Evolutionary conservation across 108 stramenopile genomes (phyloP).

Genomic region (Stephanodiscus triporus): DNA sequence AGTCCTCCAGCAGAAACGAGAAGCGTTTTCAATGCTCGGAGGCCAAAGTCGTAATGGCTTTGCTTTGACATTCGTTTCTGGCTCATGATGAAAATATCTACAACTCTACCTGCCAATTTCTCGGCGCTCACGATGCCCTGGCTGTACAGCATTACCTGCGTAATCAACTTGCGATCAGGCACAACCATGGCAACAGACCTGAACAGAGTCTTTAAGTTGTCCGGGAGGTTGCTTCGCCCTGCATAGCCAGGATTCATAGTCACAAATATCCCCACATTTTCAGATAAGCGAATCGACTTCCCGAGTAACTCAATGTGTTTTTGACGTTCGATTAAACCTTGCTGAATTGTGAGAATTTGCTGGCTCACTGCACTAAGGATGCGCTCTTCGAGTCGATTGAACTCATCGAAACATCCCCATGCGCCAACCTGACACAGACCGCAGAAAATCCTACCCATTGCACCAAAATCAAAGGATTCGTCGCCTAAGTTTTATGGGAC

Average conservation of each 20-base stretch:
- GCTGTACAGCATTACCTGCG: slow-evolving; percentile 98
- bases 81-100: slow-evolving; percentile 93
- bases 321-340: slow-evolving; percentile 77
- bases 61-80: slow-evolving; percentile 92
- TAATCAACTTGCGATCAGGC: slow-evolving; percentile 96
- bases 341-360: slow-evolving; percentile 96
- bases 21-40: slow-evolving; percentile 97
- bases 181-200: slow-evolving; percentile 98
- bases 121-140: slow-evolving; percentile 98
- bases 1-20: slow-evolving; percentile 98
- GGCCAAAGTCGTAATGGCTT: slow-evolving; percentile 98
- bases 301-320: slow-evolving; percentile 79
- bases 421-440: slow-evolving; percentile 98
- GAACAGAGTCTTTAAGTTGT: slow-evolving; percentile 98
- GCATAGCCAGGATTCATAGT: slow-evolving; percentile 99
- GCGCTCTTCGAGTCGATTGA: slow-evolving; percentile 97
- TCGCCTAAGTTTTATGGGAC: slow-evolving; percentile 52
- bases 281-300: slow-evolving; percentile 77
- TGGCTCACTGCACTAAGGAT: slow-evolving; percentile 97
- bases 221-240: slow-evolving; percentile 98
- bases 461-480: slow-evolving; percentile 96
- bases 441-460: slow-evolving; percentile 97
- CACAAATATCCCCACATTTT: slow-evolving; percentile 97
- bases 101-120: slow-evolving; percentile 87
- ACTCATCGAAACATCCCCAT: slow-evolving; percentile 98